Evolutionary conservation across 176 grass and related monocot genomes (phyloP).

Genomic region (Oryza glaberrima): DNA sequence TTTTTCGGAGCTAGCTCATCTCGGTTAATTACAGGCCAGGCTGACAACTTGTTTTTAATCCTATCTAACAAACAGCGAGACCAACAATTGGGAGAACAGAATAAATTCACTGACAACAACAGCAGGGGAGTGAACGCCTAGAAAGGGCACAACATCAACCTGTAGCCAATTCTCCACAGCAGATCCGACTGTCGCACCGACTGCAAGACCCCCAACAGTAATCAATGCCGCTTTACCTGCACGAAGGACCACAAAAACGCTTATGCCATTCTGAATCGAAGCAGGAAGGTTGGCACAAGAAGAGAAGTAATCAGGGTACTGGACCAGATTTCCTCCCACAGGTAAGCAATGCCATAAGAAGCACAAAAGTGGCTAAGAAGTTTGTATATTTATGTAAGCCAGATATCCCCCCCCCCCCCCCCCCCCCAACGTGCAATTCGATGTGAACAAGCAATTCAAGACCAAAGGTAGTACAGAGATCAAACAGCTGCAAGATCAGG

Average conservation of each 20-base stretch:
- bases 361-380: constrained; percentile 39
- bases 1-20: constrained; percentile 29
- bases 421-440: neutral
- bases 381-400: constrained; percentile 24
- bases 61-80: constrained; percentile 85
- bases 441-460: constrained; percentile 18
- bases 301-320: constrained; percentile 22
- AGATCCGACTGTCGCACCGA: constrained; percentile 76
- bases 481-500: constrained; percentile 4
- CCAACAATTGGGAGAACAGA: constrained; percentile 84
- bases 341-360: constrained; percentile 34
- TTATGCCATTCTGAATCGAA: constrained; percentile 37
- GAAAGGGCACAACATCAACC: constrained; percentile 88
- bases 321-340: constrained; percentile 29
- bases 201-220: constrained; percentile 69
- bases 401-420: neutral
- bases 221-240: constrained; percentile 93
- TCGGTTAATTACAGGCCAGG: constrained; percentile 68
- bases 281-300: constrained; percentile 40
- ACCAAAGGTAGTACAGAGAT: neutral
- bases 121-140: constrained; percentile 83
- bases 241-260: constrained; percentile 46
- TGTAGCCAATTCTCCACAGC: constrained; percentile 86
- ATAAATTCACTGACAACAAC: constrained; percentile 95
- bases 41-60: constrained; percentile 36